These are phyloP conservation scores for Geosmithia flava DNA, from an alignment of 2,329 filamentous ascomycete genomes.

Conservation along the genomic window DNA sequence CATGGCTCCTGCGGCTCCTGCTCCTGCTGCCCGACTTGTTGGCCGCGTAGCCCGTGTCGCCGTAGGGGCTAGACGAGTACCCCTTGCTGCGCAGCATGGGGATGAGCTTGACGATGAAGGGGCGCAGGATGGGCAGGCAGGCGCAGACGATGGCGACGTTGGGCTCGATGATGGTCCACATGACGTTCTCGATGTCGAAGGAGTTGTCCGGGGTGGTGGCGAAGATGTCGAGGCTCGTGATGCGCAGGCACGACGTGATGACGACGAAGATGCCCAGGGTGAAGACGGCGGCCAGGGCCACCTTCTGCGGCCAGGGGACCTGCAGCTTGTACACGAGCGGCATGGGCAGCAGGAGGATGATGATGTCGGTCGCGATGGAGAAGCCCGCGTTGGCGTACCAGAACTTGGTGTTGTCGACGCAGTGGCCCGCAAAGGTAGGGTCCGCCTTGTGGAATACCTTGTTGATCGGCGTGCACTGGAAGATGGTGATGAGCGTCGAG, in stretches of 20 bases:
- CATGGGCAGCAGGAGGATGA: constrained; percentile 30
- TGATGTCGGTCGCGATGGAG: constrained; percentile 30
- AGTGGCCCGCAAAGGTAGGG: constrained; percentile 19
- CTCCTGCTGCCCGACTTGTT: constrained; percentile 8
- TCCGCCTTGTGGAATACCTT: constrained; percentile 25
- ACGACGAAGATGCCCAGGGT: constrained; percentile 21
- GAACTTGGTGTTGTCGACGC: constrained; percentile 28
- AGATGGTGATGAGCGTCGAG: constrained; percentile 14
- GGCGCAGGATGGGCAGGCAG: constrained; percentile 24
- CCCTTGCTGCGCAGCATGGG: constrained; percentile 10
- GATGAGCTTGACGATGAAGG: constrained; percentile 13
- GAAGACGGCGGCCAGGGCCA: constrained; percentile 23
- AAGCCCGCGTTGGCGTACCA: constrained; percentile 34
- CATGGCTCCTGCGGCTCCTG: too few relatives aligned
- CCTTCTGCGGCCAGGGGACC: constrained; percentile 21
- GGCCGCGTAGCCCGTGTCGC: constrained; percentile 3
- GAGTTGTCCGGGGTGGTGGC: constrained; percentile 15
- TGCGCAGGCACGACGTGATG: constrained; percentile 16
- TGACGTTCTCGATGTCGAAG: constrained; percentile 17
- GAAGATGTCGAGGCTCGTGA: constrained; percentile 14
- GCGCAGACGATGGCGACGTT: constrained; percentile 24
- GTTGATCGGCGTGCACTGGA: constrained; percentile 17
- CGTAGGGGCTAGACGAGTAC: constrained; percentile 3
- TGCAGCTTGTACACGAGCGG: constrained; percentile 29
- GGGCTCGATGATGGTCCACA: constrained; percentile 26